Evolutionary conservation across 2,329 filamentous ascomycete genomes (phyloP).

Genomic region (Colletotrichum lentis): DNA sequence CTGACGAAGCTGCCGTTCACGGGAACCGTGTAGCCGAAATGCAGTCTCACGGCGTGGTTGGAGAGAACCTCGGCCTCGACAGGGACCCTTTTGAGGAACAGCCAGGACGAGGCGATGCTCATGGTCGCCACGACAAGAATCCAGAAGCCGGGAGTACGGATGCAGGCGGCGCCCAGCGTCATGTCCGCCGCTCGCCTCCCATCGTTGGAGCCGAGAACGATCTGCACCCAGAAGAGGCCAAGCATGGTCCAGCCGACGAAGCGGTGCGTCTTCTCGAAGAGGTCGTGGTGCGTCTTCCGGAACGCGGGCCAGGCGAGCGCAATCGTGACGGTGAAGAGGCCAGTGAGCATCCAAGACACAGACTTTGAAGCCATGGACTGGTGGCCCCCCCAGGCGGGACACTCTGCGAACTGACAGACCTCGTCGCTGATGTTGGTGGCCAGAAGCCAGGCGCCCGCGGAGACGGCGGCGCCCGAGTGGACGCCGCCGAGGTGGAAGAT

Average conservation of each 20-base stretch:
- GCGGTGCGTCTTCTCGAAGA: conserved; percentile 53
- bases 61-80: conserved; percentile 75
- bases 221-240: conserved; percentile 70
- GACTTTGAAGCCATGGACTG: conserved; percentile 55
- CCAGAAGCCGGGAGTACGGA: conserved; percentile 66
- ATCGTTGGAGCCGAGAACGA: conserved; percentile 60
- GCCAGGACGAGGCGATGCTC: conserved; percentile 76
- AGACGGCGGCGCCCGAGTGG: conserved; percentile 60
- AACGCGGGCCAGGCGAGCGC: conserved; percentile 69
- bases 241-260: conserved; percentile 61
- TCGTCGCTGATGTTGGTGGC: conserved; percentile 49
- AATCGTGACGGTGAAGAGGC: conserved; percentile 67
- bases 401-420: conserved; percentile 48
- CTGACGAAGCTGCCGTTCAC: conserved; percentile 56
- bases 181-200: conserved; percentile 50
- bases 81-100: conserved; percentile 71
- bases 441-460: conserved; percentile 59
- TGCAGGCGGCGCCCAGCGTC: conserved; percentile 50
- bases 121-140: conserved; percentile 70
- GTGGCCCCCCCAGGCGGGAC: conserved; percentile 21
- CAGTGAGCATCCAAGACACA: conserved; percentile 63
- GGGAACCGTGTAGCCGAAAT: conserved; percentile 70
- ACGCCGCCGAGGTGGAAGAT: conserved; percentile 62
- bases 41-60: conserved; percentile 74
- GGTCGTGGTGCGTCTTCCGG: conserved; percentile 61